Percentiles rank a stretch among this genome's conserved stretches.
phyloP scores from a whole-genome alignment of 805 yeast genomes.

The Hanseniaspora singularis region DNA sequence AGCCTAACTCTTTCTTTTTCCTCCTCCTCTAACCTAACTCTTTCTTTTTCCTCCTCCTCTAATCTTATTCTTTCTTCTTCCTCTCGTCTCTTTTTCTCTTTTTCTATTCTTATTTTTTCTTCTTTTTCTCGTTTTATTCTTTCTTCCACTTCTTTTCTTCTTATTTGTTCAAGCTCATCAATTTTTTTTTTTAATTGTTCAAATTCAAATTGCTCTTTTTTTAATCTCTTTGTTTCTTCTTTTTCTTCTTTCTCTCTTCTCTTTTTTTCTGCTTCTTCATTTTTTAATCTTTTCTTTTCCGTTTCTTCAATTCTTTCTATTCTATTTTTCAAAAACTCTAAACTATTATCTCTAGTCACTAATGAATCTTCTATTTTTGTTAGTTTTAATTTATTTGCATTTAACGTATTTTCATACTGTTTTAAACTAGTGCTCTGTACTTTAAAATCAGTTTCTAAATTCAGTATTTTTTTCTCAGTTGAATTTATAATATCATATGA shows the following conservation, averaged over 20 bases:
- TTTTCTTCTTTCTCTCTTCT: not conserved
- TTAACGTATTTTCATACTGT: not conserved
- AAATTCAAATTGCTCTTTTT: too few species aligned
- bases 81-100: not conserved
- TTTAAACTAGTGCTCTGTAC: not conserved
- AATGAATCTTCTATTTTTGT: too few species aligned
- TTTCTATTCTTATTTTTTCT: not conserved
- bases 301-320: not conserved
- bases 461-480: not conserved
- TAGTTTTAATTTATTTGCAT: not conserved
- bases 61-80: not conserved
- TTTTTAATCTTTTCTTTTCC: not conserved
- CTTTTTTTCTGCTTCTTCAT: not conserved
- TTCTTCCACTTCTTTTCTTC: not conserved
- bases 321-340: too few species aligned
- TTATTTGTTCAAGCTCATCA: too few species aligned
- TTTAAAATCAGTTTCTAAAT: not conserved
- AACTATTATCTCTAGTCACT: too few species aligned
- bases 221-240: not conserved
- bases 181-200: too few species aligned
- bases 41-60: not conserved
- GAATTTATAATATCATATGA: too few species aligned
- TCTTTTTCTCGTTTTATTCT: not conserved
- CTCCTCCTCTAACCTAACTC: not conserved
- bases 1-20: not conserved